Evolutionary conservation across 805 yeast genomes (phyloP).

Genomic region (Lachancea cidri): DNA sequence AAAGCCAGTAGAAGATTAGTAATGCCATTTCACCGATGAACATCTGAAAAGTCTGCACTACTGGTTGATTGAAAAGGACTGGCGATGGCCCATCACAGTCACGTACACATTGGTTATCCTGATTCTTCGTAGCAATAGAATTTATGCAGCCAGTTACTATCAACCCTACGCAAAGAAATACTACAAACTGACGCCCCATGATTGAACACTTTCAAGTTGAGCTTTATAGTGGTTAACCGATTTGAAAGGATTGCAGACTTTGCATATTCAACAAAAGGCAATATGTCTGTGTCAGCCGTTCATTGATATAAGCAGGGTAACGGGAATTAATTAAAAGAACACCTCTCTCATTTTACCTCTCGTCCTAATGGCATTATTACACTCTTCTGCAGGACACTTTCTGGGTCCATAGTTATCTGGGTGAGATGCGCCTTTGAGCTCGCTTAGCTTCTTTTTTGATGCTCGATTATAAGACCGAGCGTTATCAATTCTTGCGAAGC

Average conservation of each 20-base stretch:
- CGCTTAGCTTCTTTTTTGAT: constrained; percentile 22
- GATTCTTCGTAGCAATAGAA: constrained; percentile 68
- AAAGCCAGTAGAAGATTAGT: constrained; percentile 37
- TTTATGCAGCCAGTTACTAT: constrained; percentile 66
- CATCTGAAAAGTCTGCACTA: constrained; percentile 75
- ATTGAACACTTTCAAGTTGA: too few relatives aligned
- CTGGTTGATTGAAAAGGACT: constrained; percentile 64
- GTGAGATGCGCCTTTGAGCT: constrained; percentile 32
- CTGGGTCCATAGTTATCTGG: constrained; percentile 50
- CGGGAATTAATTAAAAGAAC: constrained; percentile 28
- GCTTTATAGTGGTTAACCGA: too few relatives aligned
- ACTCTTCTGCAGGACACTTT: constrained; percentile 50
- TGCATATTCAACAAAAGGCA: background rate
- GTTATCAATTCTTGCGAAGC: constrained; percentile 62
- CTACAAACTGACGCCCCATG: constrained; percentile 1
- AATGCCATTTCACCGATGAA: constrained; percentile 61
- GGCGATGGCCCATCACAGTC: constrained; percentile 30
- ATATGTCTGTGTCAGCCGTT: background rate
- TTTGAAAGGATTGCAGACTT: background rate
- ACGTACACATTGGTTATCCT: constrained; percentile 66
- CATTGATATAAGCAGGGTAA: background rate
- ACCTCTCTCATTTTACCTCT: constrained; percentile 53
- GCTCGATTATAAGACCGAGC: constrained; percentile 22
- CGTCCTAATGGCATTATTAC: constrained; percentile 41
- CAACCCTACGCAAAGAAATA: constrained; percentile 40